Base-by-base conservation (phyloP, 1,284 basidiomycete species). In the Meripilus lineatus region DNA sequence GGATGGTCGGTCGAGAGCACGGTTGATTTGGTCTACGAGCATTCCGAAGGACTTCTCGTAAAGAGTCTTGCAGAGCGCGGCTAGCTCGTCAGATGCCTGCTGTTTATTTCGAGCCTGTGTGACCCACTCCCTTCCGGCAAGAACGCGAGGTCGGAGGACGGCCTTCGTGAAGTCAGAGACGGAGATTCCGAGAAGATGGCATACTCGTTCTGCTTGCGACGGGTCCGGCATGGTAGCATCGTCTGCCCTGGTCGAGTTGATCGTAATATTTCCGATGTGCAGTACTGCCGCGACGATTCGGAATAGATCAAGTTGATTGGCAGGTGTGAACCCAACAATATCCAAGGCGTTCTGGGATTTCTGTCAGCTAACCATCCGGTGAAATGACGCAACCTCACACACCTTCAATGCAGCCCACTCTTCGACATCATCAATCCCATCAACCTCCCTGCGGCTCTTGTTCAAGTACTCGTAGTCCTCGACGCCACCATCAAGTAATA, bases 91-190 rank as follows among this genome's bases (percentile, higher is more conserved):
- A 23, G 89, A 68, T 5, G 94, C 95, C 62, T 99, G 96, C 53
- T 90, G 89, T 55, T 84, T 79, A 11, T 91, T 95, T 35, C 96
- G 77, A 3, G 93, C 87, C 56, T 99, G 93, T 0, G 89, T 88
- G 15, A 99, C 94, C 90, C 93, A 96, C 68, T 99, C 96, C 13
- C 94, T 78, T 20, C 96, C 96, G 11, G 96, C 96, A 35, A 95
- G 84, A 18, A 95, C 89, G 42, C 84, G 86, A 2, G 96, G 93
- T 3, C 86, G 81, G 5, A 96, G 71, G 15, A 97, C 81, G 0
- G 93, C 92, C 49, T 85, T 89, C 20, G 79, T 88, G 61, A 99
- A 94, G 50, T 97, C 93, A 4, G 82, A 74, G 4, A 93, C 77
- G 0, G 93, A 84, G n/a, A 99, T 75, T 5, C 95, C 96, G 11